phyloP scores from a whole-genome alignment of 1,284 basidiomycete genomes.

The Crucibulum parvulum region DNA sequence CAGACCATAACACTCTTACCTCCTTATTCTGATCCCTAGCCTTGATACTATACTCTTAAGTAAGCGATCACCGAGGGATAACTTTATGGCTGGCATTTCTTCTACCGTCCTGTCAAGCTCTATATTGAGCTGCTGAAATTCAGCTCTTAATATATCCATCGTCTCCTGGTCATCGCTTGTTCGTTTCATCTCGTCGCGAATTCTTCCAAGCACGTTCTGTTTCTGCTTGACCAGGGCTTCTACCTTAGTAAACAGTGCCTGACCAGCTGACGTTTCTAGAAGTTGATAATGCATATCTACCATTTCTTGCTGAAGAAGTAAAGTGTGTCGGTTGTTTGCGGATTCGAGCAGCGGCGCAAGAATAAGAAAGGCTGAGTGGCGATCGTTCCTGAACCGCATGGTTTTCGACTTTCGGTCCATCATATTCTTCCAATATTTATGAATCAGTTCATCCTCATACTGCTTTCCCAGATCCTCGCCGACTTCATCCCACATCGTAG shows the following conservation, averaged over 20 bases:
- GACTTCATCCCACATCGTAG: slow-evolving; percentile 17
- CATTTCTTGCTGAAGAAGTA: slow-evolving; percentile 30
- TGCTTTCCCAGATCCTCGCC: slow-evolving; percentile 1
- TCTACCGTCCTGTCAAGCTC: background rate
- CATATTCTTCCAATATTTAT: background rate
- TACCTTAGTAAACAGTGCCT: slow-evolving; percentile 6
- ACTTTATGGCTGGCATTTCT: slow-evolving; percentile 5
- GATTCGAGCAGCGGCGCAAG: slow-evolving; percentile 8
- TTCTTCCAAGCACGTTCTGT: slow-evolving; percentile 1
- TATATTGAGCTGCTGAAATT: slow-evolving; percentile 5
- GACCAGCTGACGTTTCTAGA: slow-evolving; percentile 18
- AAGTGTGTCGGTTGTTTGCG: slow-evolving; percentile 5
- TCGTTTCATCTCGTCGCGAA: slow-evolving; percentile 2
- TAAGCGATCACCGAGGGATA: slow-evolving; percentile 4
- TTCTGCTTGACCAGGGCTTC: slow-evolving; percentile 6
- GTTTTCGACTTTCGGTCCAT: background rate
- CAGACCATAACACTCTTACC: background rate
- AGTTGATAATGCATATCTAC: slow-evolving; percentile 14
- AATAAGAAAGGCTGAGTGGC: background rate
- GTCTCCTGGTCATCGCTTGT: background rate
- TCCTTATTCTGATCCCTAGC: background rate
- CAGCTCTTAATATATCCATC: slow-evolving; percentile 1
- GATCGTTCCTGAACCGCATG: background rate
- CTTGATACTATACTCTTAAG: background rate
- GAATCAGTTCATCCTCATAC: slow-evolving; percentile 10